These are phyloP conservation scores for Fomitopsis palustris DNA, from an alignment of 1,284 basidiomycete species.

Conservation along the genomic window DNA sequence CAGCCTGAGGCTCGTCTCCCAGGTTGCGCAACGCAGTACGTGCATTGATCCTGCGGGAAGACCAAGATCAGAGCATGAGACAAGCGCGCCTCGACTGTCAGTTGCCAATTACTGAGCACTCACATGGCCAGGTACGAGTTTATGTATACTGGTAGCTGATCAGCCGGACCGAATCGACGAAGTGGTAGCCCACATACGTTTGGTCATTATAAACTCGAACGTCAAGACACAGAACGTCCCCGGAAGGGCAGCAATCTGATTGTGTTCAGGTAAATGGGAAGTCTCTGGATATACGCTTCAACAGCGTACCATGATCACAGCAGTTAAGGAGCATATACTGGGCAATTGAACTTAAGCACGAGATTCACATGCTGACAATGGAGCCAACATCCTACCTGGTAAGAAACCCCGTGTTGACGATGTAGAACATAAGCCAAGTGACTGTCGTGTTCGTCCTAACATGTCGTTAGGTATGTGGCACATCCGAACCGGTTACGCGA, in stretches of 20 bases:
- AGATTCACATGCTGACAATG: neutral
- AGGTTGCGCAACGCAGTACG: neutral
- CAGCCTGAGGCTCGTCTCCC: no score
- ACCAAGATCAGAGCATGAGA: neutral
- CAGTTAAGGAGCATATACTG: slow-evolving; percentile 15
- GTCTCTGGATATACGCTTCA: neutral
- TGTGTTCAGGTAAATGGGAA: neutral
- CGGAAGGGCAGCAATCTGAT: slow-evolving; percentile 11
- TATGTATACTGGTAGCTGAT: slow-evolving; percentile 14
- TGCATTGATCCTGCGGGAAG: neutral
- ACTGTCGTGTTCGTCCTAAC: slow-evolving; percentile 7
- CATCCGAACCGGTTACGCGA: neutral
- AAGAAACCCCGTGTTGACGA: slow-evolving; percentile 4
- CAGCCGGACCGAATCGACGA: neutral
- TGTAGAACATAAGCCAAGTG: slow-evolving; percentile 4
- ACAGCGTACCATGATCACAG: slow-evolving; percentile 13
- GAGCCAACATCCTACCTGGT: neutral
- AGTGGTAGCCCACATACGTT: slow-evolving; percentile 9
- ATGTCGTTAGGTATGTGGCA: no score
- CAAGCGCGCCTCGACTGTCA: no score
- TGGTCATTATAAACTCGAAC: slow-evolving; percentile 15
- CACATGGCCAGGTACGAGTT: slow-evolving; percentile 21
- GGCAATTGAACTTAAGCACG: neutral
- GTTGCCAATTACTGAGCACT: neutral
- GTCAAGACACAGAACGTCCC: slow-evolving; percentile 12